Evolutionary conservation across 1,139 yeast species (phyloP).

Genomic region (Suhomyces bokatorum): DNA sequence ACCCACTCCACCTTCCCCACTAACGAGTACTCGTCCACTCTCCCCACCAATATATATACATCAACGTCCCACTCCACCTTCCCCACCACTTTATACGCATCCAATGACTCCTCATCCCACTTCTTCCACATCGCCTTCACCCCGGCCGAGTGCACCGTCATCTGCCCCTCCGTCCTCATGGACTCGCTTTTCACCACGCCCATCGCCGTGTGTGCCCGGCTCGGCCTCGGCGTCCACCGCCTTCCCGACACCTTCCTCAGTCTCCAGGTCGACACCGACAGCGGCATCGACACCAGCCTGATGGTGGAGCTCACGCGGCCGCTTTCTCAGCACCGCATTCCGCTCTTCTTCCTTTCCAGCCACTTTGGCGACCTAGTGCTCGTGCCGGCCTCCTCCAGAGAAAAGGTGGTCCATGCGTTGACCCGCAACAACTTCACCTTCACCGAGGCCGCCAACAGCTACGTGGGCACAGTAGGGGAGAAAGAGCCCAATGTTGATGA

Average conservation of each 20-base stretch:
- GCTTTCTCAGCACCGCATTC: constrained; percentile 54
- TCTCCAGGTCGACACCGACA: constrained; percentile 64
- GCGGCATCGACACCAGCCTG: constrained; percentile 52
- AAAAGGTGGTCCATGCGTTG: constrained; percentile 47
- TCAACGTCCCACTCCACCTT: background rate
- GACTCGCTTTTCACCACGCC: constrained; percentile 38
- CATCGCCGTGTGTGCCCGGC: constrained; percentile 28
- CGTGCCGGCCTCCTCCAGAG: constrained; percentile 49
- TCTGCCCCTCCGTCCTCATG: constrained; percentile 46
- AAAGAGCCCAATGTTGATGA: too few species aligned
- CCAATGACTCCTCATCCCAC: background rate
- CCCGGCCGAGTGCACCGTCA: constrained; percentile 57
- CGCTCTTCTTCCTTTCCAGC: constrained; percentile 63
- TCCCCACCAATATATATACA: too few species aligned
- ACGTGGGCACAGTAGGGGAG: constrained; percentile 9
- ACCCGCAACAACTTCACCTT: constrained; percentile 45
- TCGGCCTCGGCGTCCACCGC: constrained; percentile 39
- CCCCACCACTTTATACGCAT: too few species aligned
- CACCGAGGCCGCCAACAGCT: constrained; percentile 39
- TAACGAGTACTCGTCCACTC: too few species aligned
- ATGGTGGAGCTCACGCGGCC: constrained; percentile 64
- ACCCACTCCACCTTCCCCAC: too few species aligned
- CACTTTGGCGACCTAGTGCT: constrained; percentile 70
- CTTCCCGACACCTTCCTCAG: constrained; percentile 50
- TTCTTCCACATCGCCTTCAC: constrained; percentile 55